Conservation (phyloP, 192 early-diverging fungal species). For the Podila verticillata region DNA sequence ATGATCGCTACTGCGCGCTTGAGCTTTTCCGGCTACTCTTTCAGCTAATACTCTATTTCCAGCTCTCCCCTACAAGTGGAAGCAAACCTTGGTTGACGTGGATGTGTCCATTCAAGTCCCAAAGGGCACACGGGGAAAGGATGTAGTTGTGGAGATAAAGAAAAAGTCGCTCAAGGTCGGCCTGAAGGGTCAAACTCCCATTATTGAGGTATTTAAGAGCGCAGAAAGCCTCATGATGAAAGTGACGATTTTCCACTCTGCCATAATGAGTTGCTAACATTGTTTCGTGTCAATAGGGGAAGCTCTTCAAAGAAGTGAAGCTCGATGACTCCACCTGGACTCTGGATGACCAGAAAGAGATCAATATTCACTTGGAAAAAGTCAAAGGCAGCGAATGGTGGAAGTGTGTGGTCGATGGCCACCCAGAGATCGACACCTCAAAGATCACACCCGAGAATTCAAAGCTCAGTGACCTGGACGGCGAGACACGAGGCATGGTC, state of each 20-base stretch:
- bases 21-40: no score
- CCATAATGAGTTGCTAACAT: neutral
- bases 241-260: slow-evolving; percentile 1
- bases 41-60: neutral
- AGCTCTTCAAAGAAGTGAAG: slow-evolving; percentile 73
- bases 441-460: slow-evolving; percentile 92
- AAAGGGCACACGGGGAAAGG: slow-evolving; percentile 72
- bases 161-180: slow-evolving; percentile 72
- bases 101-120: slow-evolving; percentile 77
- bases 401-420: slow-evolving; percentile 84
- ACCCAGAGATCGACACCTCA: slow-evolving; percentile 88
- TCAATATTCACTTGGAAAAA: slow-evolving; percentile 87
- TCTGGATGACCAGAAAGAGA: slow-evolving; percentile 75
- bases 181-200: slow-evolving; percentile 76
- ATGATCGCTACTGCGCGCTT: no score
- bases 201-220: slow-evolving; percentile 65
- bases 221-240: neutral
- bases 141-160: slow-evolving; percentile 74
- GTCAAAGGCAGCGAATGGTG: slow-evolving; percentile 87
- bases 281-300: slow-evolving; percentile 57
- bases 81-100: slow-evolving; percentile 86
- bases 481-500: slow-evolving; percentile 91
- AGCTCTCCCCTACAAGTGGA: slow-evolving; percentile 83
- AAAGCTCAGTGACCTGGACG: slow-evolving; percentile 85
- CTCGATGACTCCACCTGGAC: slow-evolving; percentile 88